phyloP scores from a whole-genome alignment of 2,329 filamentous ascomycete genomes.

The Beauveria australis region DNA sequence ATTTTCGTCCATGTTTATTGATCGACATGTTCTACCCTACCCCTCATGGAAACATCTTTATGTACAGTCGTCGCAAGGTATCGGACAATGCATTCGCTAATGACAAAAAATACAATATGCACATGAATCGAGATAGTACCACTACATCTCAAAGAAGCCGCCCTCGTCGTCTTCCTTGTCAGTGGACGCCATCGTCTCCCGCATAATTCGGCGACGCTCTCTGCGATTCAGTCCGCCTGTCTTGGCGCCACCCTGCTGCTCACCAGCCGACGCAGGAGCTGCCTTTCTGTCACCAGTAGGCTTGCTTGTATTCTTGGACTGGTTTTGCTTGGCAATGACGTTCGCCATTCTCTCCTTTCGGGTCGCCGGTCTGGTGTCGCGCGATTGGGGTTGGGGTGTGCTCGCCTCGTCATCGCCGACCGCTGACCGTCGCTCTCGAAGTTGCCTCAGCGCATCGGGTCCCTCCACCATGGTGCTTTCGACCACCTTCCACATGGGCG shows the following conservation, averaged over 20 bases:
- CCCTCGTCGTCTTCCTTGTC: constrained; percentile 37
- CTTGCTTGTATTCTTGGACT: constrained; percentile 17
- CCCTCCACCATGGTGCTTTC: constrained; percentile 56
- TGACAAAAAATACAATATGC: neutral
- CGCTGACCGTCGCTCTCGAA: constrained; percentile 44
- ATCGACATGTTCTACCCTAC: neutral
- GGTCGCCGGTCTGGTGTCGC: neutral
- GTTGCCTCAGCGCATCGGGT: constrained; percentile 37
- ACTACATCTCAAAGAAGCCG: constrained; percentile 46
- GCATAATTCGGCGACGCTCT: constrained; percentile 28
- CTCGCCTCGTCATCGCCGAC: constrained; percentile 10
- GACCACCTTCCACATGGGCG: constrained; percentile 60
- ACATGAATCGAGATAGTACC: neutral
- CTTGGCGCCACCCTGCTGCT: constrained; percentile 19
- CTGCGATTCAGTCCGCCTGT: constrained; percentile 26
- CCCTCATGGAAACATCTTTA: neutral
- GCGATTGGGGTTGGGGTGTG: neutral
- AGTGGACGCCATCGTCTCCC: constrained; percentile 24
- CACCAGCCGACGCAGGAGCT: neutral
- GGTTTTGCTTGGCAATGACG: constrained; percentile 13
- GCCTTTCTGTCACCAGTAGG: constrained; percentile 18
- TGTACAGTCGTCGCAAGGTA: neutral
- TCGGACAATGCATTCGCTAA: constrained; percentile 9
- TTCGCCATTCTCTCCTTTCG: constrained; percentile 8
- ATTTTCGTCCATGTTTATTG: neutral